A percentile compares a stretch with the other conserved stretches of the same genome.
These are phyloP conservation scores for Pleurotus djamor DNA, from an alignment of 768 basidiomycete species.

Conservation along the genomic window DNA sequence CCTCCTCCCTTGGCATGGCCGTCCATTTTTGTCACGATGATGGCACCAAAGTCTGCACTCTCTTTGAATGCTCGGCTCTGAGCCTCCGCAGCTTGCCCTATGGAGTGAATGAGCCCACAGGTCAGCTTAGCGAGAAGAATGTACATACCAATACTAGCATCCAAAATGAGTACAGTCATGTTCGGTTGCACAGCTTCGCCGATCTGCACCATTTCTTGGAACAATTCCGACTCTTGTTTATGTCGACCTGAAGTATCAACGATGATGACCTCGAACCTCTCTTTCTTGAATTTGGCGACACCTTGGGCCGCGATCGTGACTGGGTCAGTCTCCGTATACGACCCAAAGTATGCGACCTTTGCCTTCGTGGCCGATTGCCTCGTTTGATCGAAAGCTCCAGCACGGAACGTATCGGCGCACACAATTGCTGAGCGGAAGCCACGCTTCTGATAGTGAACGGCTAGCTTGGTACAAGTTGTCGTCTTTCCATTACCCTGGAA, in stretches of 20 bases:
- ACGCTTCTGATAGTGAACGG: conserved; percentile 95
- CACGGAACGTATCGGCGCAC: conserved; percentile 99
- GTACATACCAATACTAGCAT: conserved; percentile 86
- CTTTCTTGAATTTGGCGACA: conserved; percentile 96
- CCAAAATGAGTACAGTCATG: conserved; percentile 94
- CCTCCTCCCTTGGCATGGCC: conserved; percentile 99
- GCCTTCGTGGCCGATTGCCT: conserved; percentile 99
- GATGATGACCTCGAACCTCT: conserved; percentile 97
- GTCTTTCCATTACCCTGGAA: conserved; percentile 95
- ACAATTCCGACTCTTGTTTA: conserved; percentile 95
- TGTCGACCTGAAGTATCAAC: conserved; percentile 98
- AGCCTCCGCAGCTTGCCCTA: conserved; percentile 96
- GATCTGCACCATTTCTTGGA: conserved; percentile 98
- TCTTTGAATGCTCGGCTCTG: conserved; percentile 98
- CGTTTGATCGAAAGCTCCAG: conserved; percentile 98
- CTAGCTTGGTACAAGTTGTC: conserved; percentile 98
- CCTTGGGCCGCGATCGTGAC: conserved; percentile 93
- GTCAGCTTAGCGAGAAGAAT: background rate
- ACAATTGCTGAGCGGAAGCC: conserved; percentile 98
- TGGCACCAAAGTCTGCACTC: conserved; percentile 95
- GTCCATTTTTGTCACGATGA: conserved; percentile 99
- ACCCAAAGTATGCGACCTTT: conserved; percentile 98
- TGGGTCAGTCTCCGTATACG: conserved; percentile 98
- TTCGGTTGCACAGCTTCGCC: conserved; percentile 90
- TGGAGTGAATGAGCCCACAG: conserved; percentile 7